Evolutionary conservation across 2,329 filamentous ascomycete species (phyloP).

Genomic region (Thelonectria discophora): DNA sequence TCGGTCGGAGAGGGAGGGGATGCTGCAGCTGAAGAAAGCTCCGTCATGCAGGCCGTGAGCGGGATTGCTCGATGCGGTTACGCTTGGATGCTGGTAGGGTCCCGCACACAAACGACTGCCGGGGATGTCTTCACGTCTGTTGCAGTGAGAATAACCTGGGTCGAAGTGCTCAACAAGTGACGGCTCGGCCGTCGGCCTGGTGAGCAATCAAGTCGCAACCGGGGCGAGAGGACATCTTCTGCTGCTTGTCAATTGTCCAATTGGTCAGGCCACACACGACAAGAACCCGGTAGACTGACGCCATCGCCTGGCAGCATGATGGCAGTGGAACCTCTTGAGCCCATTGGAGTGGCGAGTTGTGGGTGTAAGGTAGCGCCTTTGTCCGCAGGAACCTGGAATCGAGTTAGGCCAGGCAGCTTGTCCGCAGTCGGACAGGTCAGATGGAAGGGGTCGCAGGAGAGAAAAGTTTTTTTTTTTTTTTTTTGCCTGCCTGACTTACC

Average conservation of each 20-base stretch:
- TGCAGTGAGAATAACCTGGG: background rate
- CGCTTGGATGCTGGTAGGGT: constrained; percentile 9
- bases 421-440: constrained; percentile 24
- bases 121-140: background rate
- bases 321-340: constrained; percentile 35
- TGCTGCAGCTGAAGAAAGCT: constrained; percentile 10
- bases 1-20: background rate
- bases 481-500: too few relatives aligned
- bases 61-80: constrained; percentile 43
- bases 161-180: background rate
- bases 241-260: background rate
- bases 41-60: constrained; percentile 26
- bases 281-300: constrained; percentile 31
- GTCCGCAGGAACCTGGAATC: background rate
- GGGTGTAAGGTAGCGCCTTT: background rate
- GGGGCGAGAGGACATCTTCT: background rate
- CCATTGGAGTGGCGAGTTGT: background rate
- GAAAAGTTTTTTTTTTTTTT: constrained; percentile 31
- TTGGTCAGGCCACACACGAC: background rate
- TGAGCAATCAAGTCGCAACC: background rate
- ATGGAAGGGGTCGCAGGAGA: constrained; percentile 7
- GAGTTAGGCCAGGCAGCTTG: background rate
- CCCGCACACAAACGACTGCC: constrained; percentile 15
- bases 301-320: constrained; percentile 43
- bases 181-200: background rate